Evolutionary conservation across 2,329 filamentous ascomycete species (phyloP).

Genomic region (Phialophora chinensis): DNA sequence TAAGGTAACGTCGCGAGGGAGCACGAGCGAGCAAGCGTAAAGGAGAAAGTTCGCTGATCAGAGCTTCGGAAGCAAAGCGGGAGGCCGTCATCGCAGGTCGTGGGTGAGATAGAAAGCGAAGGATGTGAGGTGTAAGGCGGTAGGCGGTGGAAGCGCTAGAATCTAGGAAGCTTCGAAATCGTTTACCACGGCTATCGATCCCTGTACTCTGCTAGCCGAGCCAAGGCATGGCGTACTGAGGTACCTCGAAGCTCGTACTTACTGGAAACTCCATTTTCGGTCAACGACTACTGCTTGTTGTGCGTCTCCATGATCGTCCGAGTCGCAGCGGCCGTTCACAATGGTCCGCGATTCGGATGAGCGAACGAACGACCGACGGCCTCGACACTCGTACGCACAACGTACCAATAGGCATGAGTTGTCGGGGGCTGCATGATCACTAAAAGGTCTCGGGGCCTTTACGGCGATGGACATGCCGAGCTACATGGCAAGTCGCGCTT

Average conservation of each 20-base stretch:
- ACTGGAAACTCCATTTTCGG: neutral
- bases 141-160: constrained; percentile 13
- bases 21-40: constrained; percentile 3
- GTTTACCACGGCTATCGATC: neutral
- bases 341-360: neutral
- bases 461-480: neutral
- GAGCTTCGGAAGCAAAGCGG: neutral
- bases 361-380: neutral
- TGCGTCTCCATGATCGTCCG: neutral
- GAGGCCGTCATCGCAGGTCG: constrained; percentile 5
- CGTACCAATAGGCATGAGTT: neutral
- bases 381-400: neutral
- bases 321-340: neutral
- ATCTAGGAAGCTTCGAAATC: neutral
- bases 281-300: neutral
- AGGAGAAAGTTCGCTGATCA: constrained; percentile 5
- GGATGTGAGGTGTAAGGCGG: constrained; percentile 10
- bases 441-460: neutral
- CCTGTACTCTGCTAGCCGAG: neutral
- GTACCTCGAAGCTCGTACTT: no score
- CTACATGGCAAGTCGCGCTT: neutral
- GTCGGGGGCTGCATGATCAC: neutral
- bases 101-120: constrained; percentile 6
- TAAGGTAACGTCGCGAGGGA: neutral
- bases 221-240: neutral